Evolutionary conservation across 2,329 filamentous ascomycete genomes (phyloP).

Genomic region (Grosmannia serpens): DNA sequence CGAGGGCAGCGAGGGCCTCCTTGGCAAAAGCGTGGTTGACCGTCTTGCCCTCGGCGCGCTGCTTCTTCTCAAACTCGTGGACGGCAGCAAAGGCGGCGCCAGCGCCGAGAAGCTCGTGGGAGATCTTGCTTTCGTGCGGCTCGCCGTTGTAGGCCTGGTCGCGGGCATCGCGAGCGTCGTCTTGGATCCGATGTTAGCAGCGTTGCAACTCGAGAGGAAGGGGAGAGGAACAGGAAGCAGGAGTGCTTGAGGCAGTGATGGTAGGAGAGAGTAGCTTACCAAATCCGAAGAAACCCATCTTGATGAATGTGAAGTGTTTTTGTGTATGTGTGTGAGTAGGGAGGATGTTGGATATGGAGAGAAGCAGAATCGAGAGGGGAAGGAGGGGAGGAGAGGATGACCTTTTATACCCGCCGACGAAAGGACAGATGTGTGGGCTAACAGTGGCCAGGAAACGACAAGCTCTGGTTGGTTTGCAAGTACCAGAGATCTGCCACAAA

Average conservation of each 20-base stretch:
- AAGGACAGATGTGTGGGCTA: not conserved
- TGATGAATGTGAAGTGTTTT: not conserved
- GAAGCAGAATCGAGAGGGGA: not conserved
- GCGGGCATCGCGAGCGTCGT: conserved; percentile 29
- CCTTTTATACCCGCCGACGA: conserved; percentile 8
- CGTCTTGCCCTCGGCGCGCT: conserved; percentile 58
- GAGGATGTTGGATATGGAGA: not conserved
- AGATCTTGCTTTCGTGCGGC: conserved; percentile 48
- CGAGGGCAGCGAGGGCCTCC: conserved; percentile 61
- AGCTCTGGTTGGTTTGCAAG: not conserved
- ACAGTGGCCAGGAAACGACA: not conserved
- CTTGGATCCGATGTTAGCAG: conserved; percentile 15
- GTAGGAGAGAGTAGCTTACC: conserved; percentile 1
- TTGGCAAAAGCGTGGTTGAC: conserved; percentile 68
- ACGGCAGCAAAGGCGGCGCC: conserved; percentile 70
- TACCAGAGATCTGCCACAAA: not conserved
- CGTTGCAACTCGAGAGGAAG: not conserved
- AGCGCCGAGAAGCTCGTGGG: conserved; percentile 64
- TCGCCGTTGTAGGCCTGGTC: conserved; percentile 29
- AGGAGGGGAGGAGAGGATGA: not conserved
- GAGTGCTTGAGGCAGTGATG: not conserved
- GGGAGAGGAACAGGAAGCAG: not conserved
- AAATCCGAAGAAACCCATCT: conserved; percentile 13
- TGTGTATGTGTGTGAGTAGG: not conserved
- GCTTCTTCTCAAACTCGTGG: conserved; percentile 67